Base-by-base conservation (phyloP, 1,284 basidiomycete species). In the Cronartium quercuum region DNA sequence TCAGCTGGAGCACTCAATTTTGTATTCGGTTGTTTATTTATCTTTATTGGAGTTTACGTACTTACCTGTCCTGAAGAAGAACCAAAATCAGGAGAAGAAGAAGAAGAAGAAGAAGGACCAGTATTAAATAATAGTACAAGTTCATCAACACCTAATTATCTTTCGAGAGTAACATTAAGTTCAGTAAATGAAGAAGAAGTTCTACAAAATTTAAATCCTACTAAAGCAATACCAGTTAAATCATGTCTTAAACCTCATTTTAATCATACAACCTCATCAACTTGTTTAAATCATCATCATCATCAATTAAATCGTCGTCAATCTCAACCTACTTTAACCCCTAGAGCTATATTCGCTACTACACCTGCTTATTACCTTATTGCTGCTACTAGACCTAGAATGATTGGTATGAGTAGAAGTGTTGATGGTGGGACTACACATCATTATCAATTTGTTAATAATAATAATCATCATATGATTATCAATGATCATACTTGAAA, bases 1-100 rank as follows among this genome's bases (percentile, higher is more conserved):
- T 76, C 78, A 81, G 90, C 94, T 80, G 87, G 90, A 79, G 86
- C 94, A 77, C 85, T 94, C 73, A 91, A 89, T n/a, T 94, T 93
- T 82, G 78, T 91, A 37, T 92, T 92, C 80, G 90, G 90, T 58
- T 92, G 90, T 81, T 86, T 85, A 6, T 88, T 90, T 21, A 94
- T 90, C 1, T 93, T 93, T 79, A 83, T 86, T 58, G 94, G 94
- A 0, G 93, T 96, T 2, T 93, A 93, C 82, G 80, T 84, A 55
- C 79, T 84, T 44, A 84, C 84, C 13, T 68, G 77, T 29, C 41
- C 55, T 3, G 29, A 40, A 62, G 12, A 55, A 34, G 7, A 15
- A 40, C 9, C 21, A 42, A 41, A 47, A 29, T 29, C 9, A 61
- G 12, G 37, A 68, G 2, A 12, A 68, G 44, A 58, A 41, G 37